phyloP scores from a whole-genome alignment of 2,329 filamentous ascomycete species.

The Fragosphaeria purpurea region DNA sequence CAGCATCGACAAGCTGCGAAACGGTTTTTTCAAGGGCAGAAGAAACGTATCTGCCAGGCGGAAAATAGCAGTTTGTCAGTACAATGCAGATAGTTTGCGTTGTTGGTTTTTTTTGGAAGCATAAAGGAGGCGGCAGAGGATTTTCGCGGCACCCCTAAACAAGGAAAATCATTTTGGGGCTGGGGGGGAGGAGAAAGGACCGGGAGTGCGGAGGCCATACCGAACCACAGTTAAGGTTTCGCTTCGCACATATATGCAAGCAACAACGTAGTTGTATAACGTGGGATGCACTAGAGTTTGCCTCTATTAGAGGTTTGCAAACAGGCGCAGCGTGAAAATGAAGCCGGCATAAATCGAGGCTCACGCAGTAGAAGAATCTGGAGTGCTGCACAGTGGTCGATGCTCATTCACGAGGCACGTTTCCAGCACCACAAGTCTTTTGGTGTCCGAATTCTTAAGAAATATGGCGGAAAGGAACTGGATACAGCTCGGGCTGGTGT shows the following conservation, averaged over 20 bases:
- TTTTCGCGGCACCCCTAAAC: slow-evolving; percentile 1
- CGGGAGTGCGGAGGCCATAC: slow-evolving; percentile 8
- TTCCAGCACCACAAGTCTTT: no score
- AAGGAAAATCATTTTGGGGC: not conserved
- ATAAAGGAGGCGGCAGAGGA: slow-evolving; percentile 5
- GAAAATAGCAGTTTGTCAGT: no score
- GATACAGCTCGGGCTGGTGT: no score
- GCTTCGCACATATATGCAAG: slow-evolving; percentile 4
- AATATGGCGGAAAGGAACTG: no score
- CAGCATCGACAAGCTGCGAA: slow-evolving; percentile 2
- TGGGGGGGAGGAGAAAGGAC: slow-evolving; percentile 1
- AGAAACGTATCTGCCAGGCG: no score
- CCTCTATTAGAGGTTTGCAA: slow-evolving; percentile 4
- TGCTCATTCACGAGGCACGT: no score
- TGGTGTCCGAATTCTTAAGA: no score
- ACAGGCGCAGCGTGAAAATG: not conserved
- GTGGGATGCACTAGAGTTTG: slow-evolving; percentile 1
- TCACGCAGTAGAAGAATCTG: no score
- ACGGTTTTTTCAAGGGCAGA: no score
- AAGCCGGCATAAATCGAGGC: not conserved
- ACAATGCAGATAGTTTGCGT: no score
- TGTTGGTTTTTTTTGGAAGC: not conserved
- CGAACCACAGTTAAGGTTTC: slow-evolving; percentile 11
- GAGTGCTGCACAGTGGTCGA: no score
- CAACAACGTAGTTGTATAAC: slow-evolving; percentile 1